Conservation (phyloP, 148 eudicot species). For the Rheum nobile region DNA sequence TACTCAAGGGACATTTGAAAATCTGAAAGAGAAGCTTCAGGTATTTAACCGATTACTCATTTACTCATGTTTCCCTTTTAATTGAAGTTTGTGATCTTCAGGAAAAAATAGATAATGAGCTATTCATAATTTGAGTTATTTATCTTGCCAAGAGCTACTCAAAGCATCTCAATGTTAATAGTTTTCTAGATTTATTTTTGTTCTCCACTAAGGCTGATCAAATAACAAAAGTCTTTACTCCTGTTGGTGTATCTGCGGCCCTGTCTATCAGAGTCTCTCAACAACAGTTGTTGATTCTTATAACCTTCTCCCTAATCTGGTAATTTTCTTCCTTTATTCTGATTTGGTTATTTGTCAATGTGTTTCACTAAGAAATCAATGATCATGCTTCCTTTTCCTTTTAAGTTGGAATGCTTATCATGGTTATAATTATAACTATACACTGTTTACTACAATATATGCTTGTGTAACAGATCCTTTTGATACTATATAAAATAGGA, state of each 20-base stretch:
- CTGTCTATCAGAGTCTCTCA: constrained; percentile 54
- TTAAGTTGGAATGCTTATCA: background rate
- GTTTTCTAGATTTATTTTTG: background rate
- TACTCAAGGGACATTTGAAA: constrained; percentile 27
- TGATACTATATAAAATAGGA: constrained; percentile 35
- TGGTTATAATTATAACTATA: background rate
- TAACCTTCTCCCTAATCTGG: constrained; percentile 82
- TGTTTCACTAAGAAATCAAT: background rate
- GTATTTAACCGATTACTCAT: constrained; percentile 16
- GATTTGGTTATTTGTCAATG: background rate
- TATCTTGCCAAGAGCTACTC: background rate
- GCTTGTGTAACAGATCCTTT: background rate
- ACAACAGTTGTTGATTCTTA: constrained; percentile 70
- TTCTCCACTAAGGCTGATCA: background rate
- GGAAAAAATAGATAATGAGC: background rate
- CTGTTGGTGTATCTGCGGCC: background rate
- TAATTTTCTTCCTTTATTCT: constrained; percentile 17
- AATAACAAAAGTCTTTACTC: background rate
- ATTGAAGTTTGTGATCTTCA: background rate
- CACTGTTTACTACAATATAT: constrained; percentile 1
- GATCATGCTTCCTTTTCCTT: background rate
- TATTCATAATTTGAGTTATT: background rate
- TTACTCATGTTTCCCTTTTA: background rate
- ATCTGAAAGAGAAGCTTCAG: constrained; percentile 61
- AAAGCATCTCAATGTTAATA: background rate